These are phyloP conservation scores for Eucalyptus pauciflora DNA, from an alignment of 345 rosid genomes.

Conservation along the genomic window DNA sequence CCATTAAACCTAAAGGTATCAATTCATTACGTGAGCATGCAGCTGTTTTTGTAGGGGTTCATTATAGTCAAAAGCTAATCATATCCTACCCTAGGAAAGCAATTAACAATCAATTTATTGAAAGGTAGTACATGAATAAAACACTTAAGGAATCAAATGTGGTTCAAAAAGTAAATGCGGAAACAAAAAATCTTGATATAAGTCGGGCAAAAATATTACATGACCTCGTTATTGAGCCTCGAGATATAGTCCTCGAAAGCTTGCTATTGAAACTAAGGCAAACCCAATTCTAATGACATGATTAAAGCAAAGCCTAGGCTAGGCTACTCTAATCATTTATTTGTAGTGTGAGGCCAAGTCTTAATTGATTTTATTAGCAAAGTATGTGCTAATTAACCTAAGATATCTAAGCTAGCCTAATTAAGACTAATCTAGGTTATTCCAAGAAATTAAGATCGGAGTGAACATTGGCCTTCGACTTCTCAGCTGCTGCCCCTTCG, in stretches of 20 bases:
- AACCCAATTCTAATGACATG: not conserved
- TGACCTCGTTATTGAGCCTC: not conserved
- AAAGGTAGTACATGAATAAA: not conserved
- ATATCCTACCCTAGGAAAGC: not conserved
- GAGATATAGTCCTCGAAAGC: not conserved
- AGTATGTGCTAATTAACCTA: fast-evolving
- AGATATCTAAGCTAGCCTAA: not conserved
- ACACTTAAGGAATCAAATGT: not conserved
- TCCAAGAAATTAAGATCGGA: not conserved
- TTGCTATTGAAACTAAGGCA: not conserved
- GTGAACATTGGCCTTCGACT: not conserved
- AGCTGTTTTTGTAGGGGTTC: not conserved
- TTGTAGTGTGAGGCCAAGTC: not conserved
- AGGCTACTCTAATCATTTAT: not conserved
- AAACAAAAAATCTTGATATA: too few species aligned
- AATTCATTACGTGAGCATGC: not conserved
- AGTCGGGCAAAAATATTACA: too few species aligned
- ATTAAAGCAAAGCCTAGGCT: not conserved
- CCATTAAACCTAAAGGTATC: not conserved
- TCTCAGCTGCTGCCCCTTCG: not conserved
- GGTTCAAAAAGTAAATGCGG: fast-evolving
- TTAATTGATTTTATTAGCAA: not conserved
- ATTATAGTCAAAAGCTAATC: not conserved
- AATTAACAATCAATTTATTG: not conserved
- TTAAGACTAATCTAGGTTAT: not conserved